A percentile compares a stretch with the other conserved stretches of the same genome.
phyloP scores from a whole-genome alignment of 805 yeast species.

The Monosporozyma aerobia region DNA sequence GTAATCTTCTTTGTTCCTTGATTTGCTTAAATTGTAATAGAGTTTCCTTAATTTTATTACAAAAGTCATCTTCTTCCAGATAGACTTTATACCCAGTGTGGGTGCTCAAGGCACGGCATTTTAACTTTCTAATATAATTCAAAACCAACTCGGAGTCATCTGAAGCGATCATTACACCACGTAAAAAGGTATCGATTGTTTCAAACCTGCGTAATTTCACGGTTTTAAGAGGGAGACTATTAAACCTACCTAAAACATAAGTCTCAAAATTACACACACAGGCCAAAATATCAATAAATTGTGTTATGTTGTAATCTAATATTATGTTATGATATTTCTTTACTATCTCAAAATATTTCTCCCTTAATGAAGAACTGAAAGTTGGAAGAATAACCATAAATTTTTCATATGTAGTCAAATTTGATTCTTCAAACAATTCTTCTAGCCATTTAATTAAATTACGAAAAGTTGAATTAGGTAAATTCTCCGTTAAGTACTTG shows the following conservation, averaged over 20 bases:
- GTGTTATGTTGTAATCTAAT: neutral
- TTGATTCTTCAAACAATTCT: neutral
- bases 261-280: neutral
- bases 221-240: no score
- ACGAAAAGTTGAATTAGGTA: neutral
- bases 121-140: neutral
- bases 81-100: neutral
- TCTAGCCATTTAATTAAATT: neutral
- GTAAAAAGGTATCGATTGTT: neutral
- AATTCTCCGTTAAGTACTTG: neutral
- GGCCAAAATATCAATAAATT: neutral
- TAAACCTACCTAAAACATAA: neutral
- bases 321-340: no score
- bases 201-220: neutral
- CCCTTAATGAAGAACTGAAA: neutral
- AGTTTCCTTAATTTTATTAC: neutral
- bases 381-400: neutral
- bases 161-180: neutral
- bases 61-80: neutral
- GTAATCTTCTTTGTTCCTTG: neutral
- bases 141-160: neutral
- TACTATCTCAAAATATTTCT: neutral
- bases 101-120: neutral
- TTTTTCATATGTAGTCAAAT: neutral
- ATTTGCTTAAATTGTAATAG: neutral